Evolutionary conservation across 495 filamentous ascomycete genomes (phyloP).

Genomic region (Amniculicola lignicola): DNA sequence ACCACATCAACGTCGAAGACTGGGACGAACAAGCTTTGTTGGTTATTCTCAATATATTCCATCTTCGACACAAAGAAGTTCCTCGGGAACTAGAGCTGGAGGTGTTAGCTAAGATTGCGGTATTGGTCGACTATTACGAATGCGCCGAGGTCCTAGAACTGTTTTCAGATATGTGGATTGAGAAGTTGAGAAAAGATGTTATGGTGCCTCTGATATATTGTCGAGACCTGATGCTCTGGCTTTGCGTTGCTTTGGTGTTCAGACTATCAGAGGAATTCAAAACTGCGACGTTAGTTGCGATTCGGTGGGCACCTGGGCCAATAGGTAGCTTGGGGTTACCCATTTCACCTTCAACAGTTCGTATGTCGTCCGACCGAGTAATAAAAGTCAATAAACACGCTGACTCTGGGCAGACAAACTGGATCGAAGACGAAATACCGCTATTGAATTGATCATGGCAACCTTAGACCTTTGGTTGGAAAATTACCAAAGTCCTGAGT

Average conservation of each 20-base stretch:
- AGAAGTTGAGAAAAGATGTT: constrained; percentile 17
- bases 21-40: constrained; percentile 48
- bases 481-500: no score
- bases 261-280: constrained; percentile 18
- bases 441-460: no score
- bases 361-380: not conserved
- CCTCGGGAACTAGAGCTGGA: constrained; percentile 45
- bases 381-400: not conserved
- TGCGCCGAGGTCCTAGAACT: constrained; percentile 47
- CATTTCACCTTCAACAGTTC: not conserved
- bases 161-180: constrained; percentile 49
- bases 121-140: constrained; percentile 53
- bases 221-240: constrained; percentile 42
- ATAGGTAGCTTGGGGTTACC: constrained; percentile 9
- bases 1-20: constrained; percentile 41
- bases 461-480: no score
- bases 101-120: constrained; percentile 49
- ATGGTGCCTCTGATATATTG: constrained; percentile 21
- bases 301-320: not conserved
- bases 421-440: constrained; percentile 1
- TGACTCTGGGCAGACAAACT: constrained; percentile 5
- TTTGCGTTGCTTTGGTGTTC: constrained; percentile 46
- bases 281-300: constrained; percentile 1
- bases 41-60: constrained; percentile 53
- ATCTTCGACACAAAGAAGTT: constrained; percentile 47